Percentiles rank a stretch among this genome's conserved stretches.
These are phyloP conservation scores for Gilbertella persicaria DNA, from an alignment of 371 early-diverging fungal genomes.

Conservation along the genomic window DNA sequence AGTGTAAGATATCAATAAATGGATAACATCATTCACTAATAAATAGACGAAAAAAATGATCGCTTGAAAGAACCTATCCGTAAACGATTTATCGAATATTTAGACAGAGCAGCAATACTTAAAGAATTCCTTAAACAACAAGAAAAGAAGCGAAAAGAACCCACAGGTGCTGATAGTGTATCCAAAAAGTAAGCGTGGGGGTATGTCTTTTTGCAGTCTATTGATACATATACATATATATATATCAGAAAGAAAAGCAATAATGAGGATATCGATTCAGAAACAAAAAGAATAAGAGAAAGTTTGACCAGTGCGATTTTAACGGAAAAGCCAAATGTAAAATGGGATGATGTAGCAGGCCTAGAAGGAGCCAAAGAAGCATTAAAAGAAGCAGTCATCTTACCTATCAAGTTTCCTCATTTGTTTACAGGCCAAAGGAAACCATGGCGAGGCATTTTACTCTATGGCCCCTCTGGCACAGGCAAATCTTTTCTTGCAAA, in stretches of 20 bases:
- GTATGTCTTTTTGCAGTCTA: neutral
- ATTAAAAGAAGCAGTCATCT: conserved; percentile 97
- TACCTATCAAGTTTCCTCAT: conserved; percentile 97
- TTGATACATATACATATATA: too few species aligned
- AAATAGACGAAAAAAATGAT: conserved; percentile 94
- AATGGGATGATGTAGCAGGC: conserved; percentile 98
- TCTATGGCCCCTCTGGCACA: conserved; percentile 99
- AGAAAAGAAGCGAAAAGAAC: conserved; percentile 64
- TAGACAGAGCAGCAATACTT: conserved; percentile 91
- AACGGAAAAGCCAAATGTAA: conserved; percentile 93
- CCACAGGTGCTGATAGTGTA: conserved; percentile 52
- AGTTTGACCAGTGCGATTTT: conserved; percentile 70
- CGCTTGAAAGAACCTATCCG: conserved; percentile 80
- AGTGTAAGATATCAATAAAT: conserved; percentile 62
- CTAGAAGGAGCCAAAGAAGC: conserved; percentile 98
- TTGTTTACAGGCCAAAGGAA: conserved; percentile 92
- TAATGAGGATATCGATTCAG: neutral
- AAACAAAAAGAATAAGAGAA: neutral
- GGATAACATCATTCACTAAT: neutral
- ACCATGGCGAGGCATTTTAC: conserved; percentile 97
- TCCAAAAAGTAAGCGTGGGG: conserved; percentile 46
- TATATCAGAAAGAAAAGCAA: too few species aligned
- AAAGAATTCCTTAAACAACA: conserved; percentile 77
- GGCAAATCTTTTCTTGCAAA: conserved; percentile 98
- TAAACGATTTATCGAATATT: conserved; percentile 88